phyloP scores from a whole-genome alignment of 805 yeast genomes.

The Metschnikowia sp. region DNA sequence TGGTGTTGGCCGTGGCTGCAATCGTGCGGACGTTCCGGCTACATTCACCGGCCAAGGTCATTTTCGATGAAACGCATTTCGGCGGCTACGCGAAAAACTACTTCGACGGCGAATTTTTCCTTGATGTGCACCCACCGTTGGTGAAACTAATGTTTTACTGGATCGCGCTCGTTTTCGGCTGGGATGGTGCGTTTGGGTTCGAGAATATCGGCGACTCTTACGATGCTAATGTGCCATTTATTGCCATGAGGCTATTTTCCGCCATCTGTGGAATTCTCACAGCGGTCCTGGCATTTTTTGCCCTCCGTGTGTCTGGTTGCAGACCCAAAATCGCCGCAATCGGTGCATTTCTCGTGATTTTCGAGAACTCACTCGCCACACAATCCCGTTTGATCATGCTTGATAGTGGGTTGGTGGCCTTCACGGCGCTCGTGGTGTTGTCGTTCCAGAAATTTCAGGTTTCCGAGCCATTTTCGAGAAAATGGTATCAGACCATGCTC shows the following conservation, averaged over 20 bases:
- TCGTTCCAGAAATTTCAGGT: conserved; percentile 49
- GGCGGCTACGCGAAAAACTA: conserved; percentile 42
- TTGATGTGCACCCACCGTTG: conserved; percentile 74
- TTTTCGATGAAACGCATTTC: conserved; percentile 48
- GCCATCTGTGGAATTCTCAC: conserved; percentile 53
- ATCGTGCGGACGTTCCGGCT: conserved; percentile 31
- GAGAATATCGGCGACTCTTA: conserved; percentile 41
- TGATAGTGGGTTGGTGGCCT: conserved; percentile 44
- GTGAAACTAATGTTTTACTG: conserved; percentile 57
- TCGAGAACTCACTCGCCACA: conserved; percentile 66
- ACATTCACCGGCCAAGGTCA: conserved; percentile 36
- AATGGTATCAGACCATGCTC: conserved; percentile 53
- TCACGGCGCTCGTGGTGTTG: conserved; percentile 47
- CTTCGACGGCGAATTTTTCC: conserved; percentile 56
- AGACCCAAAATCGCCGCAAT: conserved; percentile 47
- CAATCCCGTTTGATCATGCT: conserved; percentile 50
- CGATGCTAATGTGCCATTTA: conserved; percentile 40
- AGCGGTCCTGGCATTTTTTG: conserved; percentile 50
- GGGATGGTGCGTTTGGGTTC: conserved; percentile 41
- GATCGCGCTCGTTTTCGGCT: conserved; percentile 50
- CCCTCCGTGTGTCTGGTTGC: conserved; percentile 54
- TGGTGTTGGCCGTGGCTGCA: conserved; percentile 19
- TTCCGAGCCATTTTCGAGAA: conserved; percentile 39
- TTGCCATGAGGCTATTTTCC: conserved; percentile 55
- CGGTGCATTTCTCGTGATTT: conserved; percentile 48